Percentiles rank a stretch among this genome's conserved stretches.
These are phyloP conservation scores for Silybum marianum DNA, from an alignment of 129 eudicot species.

Conservation along the genomic window DNA sequence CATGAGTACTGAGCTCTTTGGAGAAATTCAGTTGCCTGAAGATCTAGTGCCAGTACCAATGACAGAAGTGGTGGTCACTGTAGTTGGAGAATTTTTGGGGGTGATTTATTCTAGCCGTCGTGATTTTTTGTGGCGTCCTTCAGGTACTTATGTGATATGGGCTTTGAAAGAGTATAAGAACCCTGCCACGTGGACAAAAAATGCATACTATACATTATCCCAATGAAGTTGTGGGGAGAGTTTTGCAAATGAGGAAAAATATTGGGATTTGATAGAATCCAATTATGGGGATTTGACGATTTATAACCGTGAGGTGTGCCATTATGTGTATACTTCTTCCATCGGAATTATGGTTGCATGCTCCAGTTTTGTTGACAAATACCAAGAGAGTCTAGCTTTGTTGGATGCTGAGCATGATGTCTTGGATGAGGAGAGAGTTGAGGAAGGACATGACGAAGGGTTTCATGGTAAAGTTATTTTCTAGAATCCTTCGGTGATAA, in stretches of 20 bases:
- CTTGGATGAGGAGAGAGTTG: background rate
- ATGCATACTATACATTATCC: background rate
- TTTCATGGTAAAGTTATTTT: background rate
- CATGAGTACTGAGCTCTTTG: background rate
- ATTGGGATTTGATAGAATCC: background rate
- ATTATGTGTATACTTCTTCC: background rate
- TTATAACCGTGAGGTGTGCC: background rate
- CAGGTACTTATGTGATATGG: background rate
- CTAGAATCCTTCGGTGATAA: no score
- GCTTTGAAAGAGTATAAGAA: constrained; percentile 1
- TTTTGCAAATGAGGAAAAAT: background rate
- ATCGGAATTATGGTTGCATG: background rate
- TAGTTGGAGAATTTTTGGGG: background rate
- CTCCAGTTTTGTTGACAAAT: background rate
- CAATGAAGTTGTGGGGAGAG: background rate
- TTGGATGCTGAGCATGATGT: background rate
- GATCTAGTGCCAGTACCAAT: background rate
- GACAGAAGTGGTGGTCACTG: background rate
- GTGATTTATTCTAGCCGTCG: background rate
- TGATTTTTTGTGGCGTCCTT: background rate
- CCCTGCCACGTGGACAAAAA: background rate
- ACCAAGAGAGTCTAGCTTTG: background rate
- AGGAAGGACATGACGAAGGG: background rate
- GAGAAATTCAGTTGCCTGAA: background rate
- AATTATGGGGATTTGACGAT: background rate